A percentile compares a stretch with the other conserved stretches of the same genome.
phyloP scores from a whole-genome alignment of 352 stramenopile genomes.

The Pelagophyceae sp. region DNA sequence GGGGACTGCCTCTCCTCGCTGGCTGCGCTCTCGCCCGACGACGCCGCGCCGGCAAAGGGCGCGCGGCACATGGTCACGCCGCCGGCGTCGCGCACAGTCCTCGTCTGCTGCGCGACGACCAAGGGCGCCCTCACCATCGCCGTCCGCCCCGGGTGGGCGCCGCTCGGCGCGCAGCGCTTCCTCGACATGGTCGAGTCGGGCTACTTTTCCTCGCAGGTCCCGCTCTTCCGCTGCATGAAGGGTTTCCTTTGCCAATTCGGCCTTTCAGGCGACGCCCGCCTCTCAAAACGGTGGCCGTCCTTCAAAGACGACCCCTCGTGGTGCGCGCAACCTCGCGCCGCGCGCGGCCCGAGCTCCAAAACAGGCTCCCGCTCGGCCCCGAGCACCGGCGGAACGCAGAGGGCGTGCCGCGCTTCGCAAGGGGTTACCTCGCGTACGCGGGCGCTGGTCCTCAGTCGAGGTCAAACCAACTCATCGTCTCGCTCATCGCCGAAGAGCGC shows the following conservation, averaged over 20 bases:
- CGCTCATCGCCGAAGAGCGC: slow-evolving; percentile 37
- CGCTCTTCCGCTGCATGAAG: slow-evolving; percentile 45
- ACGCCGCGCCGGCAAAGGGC: slow-evolving; percentile 17
- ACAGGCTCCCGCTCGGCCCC: slow-evolving; percentile 47
- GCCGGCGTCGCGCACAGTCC: slow-evolving; percentile 29
- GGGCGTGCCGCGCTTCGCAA: slow-evolving; percentile 42
- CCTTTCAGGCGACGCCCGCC: slow-evolving; percentile 33
- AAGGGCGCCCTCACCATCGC: slow-evolving; percentile 33
- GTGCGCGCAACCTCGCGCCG: too few species aligned
- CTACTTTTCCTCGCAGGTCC: slow-evolving; percentile 44
- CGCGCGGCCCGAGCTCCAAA: too few species aligned
- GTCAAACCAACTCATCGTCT: slow-evolving; percentile 48
- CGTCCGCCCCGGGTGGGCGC: slow-evolving; percentile 46
- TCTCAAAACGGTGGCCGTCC: slow-evolving; percentile 31
- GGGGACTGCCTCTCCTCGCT: slow-evolving; percentile 5
- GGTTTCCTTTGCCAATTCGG: slow-evolving; percentile 54
- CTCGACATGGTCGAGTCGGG: slow-evolving; percentile 40
- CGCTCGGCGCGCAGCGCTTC: slow-evolving; percentile 42
- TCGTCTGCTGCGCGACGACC: slow-evolving; percentile 42
- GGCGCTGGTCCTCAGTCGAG: slow-evolving; percentile 42
- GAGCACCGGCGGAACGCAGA: slow-evolving; percentile 37
- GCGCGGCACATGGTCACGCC: slow-evolving; percentile 40
- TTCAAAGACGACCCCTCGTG: slow-evolving; percentile 49
- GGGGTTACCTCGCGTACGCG: slow-evolving; percentile 47
- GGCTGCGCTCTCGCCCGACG: slow-evolving; percentile 6